Conservation (phyloP, 768 basidiomycete species). For the Trametes gibbosa region DNA sequence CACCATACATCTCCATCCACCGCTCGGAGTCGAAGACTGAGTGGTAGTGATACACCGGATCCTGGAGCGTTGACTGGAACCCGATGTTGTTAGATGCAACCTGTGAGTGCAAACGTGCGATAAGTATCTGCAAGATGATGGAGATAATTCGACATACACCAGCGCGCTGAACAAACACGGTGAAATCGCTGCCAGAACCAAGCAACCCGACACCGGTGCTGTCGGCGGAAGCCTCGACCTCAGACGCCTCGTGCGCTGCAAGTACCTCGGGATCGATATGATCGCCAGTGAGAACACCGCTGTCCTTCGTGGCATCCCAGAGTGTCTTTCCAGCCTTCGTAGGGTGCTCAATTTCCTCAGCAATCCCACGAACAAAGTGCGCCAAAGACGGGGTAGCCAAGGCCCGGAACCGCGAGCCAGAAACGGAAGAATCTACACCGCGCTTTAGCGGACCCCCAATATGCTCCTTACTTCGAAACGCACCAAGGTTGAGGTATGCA, state of each 20-base stretch:
- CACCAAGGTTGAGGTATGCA: conserved; percentile 80
- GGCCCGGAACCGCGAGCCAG: conserved; percentile 56
- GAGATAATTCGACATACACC: conserved; percentile 44
- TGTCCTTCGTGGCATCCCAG: conserved; percentile 74
- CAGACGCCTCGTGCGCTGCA: conserved; percentile 34
- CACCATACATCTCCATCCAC: conserved; percentile 64
- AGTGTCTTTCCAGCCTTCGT: conserved; percentile 60
- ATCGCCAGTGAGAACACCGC: conserved; percentile 45
- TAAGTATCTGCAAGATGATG: conserved; percentile 15
- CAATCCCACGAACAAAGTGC: conserved; percentile 65
- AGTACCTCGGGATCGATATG: conserved; percentile 45
- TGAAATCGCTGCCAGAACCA: conserved; percentile 91
- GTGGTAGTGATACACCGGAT: conserved; percentile 60
- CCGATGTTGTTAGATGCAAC: conserved; percentile 36
- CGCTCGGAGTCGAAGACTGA: conserved; percentile 55
- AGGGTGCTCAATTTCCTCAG: conserved; percentile 73
- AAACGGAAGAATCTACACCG: conserved; percentile 56
- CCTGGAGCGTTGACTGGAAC: conserved; percentile 37
- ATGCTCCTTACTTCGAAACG: conserved; percentile 5
- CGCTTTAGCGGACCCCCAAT: background rate
- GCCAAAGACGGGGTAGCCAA: conserved; percentile 80
- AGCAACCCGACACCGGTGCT: conserved; percentile 51
- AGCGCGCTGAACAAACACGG: conserved; percentile 83
- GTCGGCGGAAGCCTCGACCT: conserved; percentile 29
- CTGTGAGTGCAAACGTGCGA: conserved; percentile 33